These are phyloP conservation scores for Talaromyces borbonicus DNA, from an alignment of 495 filamentous ascomycete genomes.

Conservation along the genomic window DNA sequence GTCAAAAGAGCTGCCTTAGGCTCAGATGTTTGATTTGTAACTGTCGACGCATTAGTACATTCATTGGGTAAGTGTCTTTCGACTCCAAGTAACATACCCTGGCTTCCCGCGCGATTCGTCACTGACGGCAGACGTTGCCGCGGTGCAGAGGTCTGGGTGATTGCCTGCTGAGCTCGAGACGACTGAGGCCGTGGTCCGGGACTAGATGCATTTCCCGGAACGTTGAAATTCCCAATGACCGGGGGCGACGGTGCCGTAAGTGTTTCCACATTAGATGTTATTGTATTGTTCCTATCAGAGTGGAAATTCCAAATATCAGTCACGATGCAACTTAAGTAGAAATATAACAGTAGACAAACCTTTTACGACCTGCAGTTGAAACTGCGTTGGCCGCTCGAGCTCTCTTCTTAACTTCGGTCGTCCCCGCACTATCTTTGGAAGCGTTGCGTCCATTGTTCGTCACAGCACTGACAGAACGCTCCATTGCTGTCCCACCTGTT, in stretches of 20 bases:
- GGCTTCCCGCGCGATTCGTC: conserved; percentile 35
- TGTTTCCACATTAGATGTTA: conserved; percentile 45
- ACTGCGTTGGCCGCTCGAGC: conserved; percentile 49
- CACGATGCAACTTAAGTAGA: too few relatives aligned
- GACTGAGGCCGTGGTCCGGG: conserved; percentile 47
- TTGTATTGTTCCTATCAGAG: conserved; percentile 38
- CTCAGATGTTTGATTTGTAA: conserved; percentile 28
- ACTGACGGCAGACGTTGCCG: conserved; percentile 46
- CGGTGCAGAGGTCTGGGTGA: conserved; percentile 54
- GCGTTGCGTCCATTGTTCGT: conserved; percentile 34
- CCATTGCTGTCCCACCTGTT: conserved; percentile 48
- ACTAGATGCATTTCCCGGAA: conserved; percentile 36
- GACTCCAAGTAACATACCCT: conserved; percentile 17
- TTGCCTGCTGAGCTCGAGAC: conserved; percentile 38
- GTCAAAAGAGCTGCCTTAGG: conserved; percentile 23
- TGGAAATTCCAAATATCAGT: too few relatives aligned
- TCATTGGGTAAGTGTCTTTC: background rate
- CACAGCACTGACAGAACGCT: conserved; percentile 59
- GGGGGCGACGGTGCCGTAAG: conserved; percentile 67
- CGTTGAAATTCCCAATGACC: conserved; percentile 49
- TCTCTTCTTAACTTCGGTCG: conserved; percentile 60
- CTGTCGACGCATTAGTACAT: conserved; percentile 7
- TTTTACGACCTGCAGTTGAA: conserved; percentile 57
- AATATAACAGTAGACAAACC: conserved; percentile 47
- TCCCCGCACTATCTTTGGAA: conserved; percentile 50